These are phyloP conservation scores for Fusarium subglutinans DNA, from an alignment of 2,329 filamentous ascomycete genomes.

Conservation along the genomic window DNA sequence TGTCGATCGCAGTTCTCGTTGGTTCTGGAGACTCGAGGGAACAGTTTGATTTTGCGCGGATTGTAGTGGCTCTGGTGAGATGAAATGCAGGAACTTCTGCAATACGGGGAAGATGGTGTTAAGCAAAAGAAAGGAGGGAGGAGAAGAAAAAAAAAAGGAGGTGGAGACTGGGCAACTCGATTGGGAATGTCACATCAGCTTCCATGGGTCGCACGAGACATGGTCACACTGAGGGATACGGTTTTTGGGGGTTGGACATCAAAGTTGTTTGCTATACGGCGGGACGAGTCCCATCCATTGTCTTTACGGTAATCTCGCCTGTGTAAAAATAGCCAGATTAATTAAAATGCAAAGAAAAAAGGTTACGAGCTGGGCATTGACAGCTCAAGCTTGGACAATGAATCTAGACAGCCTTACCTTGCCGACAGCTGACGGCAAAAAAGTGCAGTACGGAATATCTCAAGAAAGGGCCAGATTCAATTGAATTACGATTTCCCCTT, in stretches of 20 bases:
- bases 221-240: conserved; percentile 2
- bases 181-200: conserved; percentile 12
- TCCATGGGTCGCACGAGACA: not conserved
- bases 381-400: not conserved
- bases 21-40: too few relatives aligned
- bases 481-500: not conserved
- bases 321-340: not conserved
- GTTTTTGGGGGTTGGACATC: not conserved
- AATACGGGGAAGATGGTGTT: not conserved
- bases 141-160: not conserved
- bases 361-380: not conserved
- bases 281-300: not conserved
- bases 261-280: not conserved
- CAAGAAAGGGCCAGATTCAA: not conserved
- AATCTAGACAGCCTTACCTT: not conserved
- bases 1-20: conserved; percentile 14
- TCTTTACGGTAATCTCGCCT: not conserved
- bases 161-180: not conserved
- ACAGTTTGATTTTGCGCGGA: not conserved
- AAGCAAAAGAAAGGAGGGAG: not conserved
- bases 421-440: not conserved
- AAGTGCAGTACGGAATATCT: not conserved
- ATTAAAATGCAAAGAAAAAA: not conserved
- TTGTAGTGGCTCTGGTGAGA: not conserved
- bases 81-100: not conserved